phyloP scores from a whole-genome alignment of 2,329 filamentous ascomycete species.

The Rhytidhysteron rufulum region DNA sequence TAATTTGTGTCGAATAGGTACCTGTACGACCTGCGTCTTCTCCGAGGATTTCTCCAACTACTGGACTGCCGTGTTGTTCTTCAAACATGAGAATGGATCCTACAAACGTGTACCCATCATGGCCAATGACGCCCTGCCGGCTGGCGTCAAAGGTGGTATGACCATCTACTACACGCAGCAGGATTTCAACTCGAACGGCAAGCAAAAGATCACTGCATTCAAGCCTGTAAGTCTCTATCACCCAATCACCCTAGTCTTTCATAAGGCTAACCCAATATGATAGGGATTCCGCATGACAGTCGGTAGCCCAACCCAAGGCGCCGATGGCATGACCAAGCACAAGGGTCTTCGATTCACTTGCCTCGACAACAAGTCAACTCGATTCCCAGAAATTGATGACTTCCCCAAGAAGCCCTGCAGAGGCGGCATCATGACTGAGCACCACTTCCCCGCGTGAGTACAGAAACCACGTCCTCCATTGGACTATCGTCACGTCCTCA shows the following conservation, averaged over 20 bases:
- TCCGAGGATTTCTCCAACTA: slow-evolving; percentile 20
- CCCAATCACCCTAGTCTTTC: neutral
- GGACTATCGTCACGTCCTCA: no score
- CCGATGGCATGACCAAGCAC: slow-evolving; percentile 8
- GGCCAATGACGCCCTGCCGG: slow-evolving; percentile 19
- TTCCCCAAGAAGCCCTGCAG: slow-evolving; percentile 21
- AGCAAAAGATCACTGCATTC: slow-evolving; percentile 21
- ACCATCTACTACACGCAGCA: slow-evolving; percentile 30
- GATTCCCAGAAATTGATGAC: slow-evolving; percentile 12
- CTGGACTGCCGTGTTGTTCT: slow-evolving; percentile 29
- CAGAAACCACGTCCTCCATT: no score
- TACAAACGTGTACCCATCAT: slow-evolving; percentile 24
- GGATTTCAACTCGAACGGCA: slow-evolving; percentile 30
- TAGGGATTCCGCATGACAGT: slow-evolving; percentile 32
- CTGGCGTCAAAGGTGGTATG: slow-evolving; percentile 28
- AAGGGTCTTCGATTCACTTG: slow-evolving; percentile 20
- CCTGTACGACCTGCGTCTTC: slow-evolving; percentile 4
- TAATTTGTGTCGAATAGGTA: slow-evolving; percentile 1
- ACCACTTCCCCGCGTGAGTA: slow-evolving; percentile 22
- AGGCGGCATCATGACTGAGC: slow-evolving; percentile 20
- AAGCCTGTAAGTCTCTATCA: slow-evolving; percentile 14
- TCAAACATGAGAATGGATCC: slow-evolving; percentile 22
- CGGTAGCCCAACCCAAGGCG: slow-evolving; percentile 26
- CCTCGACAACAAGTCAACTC: slow-evolving; percentile 22
- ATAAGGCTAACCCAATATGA: slow-evolving; percentile 3